Evolutionary conservation across 441 rosid genomes (phyloP).

Genomic region (Cnidoscolus chayamansa): DNA sequence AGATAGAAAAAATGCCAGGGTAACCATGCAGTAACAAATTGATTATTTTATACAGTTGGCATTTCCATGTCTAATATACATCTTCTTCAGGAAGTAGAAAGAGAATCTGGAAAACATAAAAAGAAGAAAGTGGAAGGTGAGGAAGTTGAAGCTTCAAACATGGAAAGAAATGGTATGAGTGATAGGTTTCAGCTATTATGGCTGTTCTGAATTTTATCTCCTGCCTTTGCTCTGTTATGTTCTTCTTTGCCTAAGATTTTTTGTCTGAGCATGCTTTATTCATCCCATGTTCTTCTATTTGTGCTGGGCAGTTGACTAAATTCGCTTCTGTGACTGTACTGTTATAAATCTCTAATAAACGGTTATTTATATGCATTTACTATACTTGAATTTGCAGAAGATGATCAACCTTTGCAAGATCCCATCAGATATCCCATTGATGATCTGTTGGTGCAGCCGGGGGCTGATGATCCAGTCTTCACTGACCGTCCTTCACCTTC

Average conservation of each 20-base stretch:
- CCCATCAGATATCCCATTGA: constrained; percentile 84
- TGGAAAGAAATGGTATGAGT: constrained; percentile 29
- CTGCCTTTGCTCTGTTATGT: background rate
- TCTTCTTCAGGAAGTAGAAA: constrained; percentile 50
- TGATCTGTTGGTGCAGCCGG: constrained; percentile 72
- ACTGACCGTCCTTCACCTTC: constrained; percentile 73
- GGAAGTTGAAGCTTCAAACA: constrained; percentile 29
- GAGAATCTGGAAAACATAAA: constrained; percentile 45
- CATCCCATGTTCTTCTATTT: background rate
- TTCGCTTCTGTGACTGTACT: background rate
- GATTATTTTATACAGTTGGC: constrained; percentile 19
- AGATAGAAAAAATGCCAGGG: constrained; percentile 30
- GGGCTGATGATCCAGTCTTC: constrained; percentile 66
- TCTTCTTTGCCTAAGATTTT: too few relatives aligned
- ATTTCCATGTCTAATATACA: constrained; percentile 18
- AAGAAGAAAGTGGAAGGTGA: constrained; percentile 56
- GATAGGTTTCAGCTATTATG: constrained; percentile 29
- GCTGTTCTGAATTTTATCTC: background rate
- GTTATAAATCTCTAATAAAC: background rate
- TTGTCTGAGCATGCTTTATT: background rate
- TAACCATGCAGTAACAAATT: constrained; percentile 19
- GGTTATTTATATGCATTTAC: constrained; percentile 12
- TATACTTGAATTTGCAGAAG: constrained; percentile 46
- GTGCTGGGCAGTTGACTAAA: constrained; percentile 1
- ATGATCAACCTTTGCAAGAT: constrained; percentile 35